Evolutionary conservation across 306 rosid genomes (phyloP), one percentile per base, ranked within the genome.

Genomic region (Quercus mongolica): DNA sequence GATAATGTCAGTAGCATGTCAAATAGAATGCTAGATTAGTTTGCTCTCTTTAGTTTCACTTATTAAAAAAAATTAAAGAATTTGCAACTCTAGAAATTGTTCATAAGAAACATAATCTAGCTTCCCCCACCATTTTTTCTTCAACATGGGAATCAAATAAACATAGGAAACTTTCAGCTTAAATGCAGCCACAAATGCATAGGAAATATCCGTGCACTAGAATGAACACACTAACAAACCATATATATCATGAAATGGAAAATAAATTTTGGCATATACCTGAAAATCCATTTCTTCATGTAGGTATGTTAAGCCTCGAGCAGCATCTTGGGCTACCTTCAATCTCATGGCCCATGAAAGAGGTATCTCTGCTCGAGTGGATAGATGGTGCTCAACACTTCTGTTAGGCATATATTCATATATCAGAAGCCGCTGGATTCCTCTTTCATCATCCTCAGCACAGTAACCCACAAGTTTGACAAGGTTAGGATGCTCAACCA

Each of bases 381-480:
- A 89, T 78, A 95, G 86, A 82, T 93, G 98, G 81, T 90, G 84
- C 69, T 91, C 94, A 26, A 95, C 94, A 41, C 98, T 95, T 82
- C 87, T 85, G 55, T 91, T 91, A 13, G 97, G 97, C 97, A 95
- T 88, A 77, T 87, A 95, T 84, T 95, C 92, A 70, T 95, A 95
- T 71, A 93, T 77, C 81, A 95, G 85, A 78, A 95, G 92, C 78
- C 99, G 83, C 76, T 95, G 99, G 85, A 95, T 93, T 84, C 99
- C 99, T 83, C 99, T 88, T 89, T 95, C 99, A 69, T 93, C 99
- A 55, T 95, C 98, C 64, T 93, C 99, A 33, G 99, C 99, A 55
- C 99, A 95, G 82, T 93, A 91, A 6, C 99, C 99, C 18, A 95
- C 91, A 78, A 95, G 84, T 86, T 95, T 95, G 83, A 95, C 98